phyloP scores from a whole-genome alignment of 176 grass and related monocot species.

The Tillandsia leiboldiana region DNA sequence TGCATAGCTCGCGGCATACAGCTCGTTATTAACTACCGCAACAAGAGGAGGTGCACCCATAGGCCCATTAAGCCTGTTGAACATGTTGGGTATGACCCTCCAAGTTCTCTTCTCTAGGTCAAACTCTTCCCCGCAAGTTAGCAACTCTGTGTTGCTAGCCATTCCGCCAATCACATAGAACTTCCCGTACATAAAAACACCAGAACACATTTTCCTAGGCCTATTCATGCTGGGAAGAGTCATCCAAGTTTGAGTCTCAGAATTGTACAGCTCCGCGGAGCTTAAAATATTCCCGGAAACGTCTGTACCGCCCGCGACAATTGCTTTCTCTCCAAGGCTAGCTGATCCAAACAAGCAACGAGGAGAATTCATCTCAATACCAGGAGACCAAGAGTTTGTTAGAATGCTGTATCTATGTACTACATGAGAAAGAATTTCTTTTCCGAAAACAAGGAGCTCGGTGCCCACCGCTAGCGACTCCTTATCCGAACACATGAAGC shows the following conservation, averaged over 20 bases:
- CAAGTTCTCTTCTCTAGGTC: constrained; percentile 66
- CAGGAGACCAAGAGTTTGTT: constrained; percentile 75
- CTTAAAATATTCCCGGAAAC: constrained; percentile 40
- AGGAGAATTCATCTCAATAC: constrained; percentile 79
- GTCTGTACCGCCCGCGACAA: constrained; percentile 83
- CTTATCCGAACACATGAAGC: constrained; percentile 86
- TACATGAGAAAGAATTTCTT: constrained; percentile 60
- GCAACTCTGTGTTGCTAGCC: constrained; percentile 61
- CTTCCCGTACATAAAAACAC: constrained; percentile 83
- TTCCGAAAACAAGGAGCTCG: constrained; percentile 90
- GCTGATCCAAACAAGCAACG: constrained; percentile 96
- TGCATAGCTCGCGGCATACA: constrained; percentile 76
- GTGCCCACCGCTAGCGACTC: constrained; percentile 89
- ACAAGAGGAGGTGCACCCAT: constrained; percentile 86
- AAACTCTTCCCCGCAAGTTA: constrained; percentile 91
- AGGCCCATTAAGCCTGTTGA: constrained; percentile 62
- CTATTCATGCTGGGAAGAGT: constrained; percentile 81
- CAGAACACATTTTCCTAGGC: constrained; percentile 80
- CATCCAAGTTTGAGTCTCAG: constrained; percentile 60
- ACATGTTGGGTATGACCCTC: constrained; percentile 84
- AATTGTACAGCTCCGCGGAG: constrained; percentile 84
- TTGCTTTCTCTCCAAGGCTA: constrained; percentile 77
- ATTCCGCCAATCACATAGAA: constrained; percentile 94
- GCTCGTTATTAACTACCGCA: constrained; percentile 77
- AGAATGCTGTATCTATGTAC: constrained; percentile 88